Evolutionary conservation across 495 filamentous ascomycete genomes (phyloP).

Genomic region (Xylaria sp.): DNA sequence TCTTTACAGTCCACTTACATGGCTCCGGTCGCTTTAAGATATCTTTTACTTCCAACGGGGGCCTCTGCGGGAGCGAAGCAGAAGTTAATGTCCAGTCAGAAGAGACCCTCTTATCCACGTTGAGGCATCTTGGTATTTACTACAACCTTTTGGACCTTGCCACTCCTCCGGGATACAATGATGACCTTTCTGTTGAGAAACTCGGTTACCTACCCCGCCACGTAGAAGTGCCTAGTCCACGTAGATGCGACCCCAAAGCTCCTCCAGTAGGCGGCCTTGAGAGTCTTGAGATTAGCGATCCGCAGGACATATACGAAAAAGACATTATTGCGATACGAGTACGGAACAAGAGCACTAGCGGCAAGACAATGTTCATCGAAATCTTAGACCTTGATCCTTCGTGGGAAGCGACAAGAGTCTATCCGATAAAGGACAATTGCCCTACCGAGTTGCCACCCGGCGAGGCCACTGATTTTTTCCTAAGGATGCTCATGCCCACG

Average conservation of each 20-base stretch:
- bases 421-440: not conserved
- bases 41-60: not conserved
- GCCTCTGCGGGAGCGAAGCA: not conserved
- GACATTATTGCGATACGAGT: not conserved
- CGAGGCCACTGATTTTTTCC: not conserved
- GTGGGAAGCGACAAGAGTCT: not conserved
- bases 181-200: not conserved
- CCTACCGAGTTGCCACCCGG: not conserved
- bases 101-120: not conserved
- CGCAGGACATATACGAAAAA: not conserved
- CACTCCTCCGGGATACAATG: not conserved
- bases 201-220: not conserved
- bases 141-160: not conserved
- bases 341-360: not conserved
- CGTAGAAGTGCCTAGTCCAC: not conserved
- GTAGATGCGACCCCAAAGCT: not conserved
- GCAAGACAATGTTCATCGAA: not conserved
- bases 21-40: not conserved
- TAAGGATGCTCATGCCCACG: not conserved
- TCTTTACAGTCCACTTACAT: not conserved
- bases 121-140: constrained; percentile 1
- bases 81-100: not conserved
- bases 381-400: not conserved
- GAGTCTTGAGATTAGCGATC: not conserved
- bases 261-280: not conserved